These are phyloP conservation scores for Pelargonium citronellum DNA, from an alignment of 441 rosid species.

Conservation along the genomic window DNA sequence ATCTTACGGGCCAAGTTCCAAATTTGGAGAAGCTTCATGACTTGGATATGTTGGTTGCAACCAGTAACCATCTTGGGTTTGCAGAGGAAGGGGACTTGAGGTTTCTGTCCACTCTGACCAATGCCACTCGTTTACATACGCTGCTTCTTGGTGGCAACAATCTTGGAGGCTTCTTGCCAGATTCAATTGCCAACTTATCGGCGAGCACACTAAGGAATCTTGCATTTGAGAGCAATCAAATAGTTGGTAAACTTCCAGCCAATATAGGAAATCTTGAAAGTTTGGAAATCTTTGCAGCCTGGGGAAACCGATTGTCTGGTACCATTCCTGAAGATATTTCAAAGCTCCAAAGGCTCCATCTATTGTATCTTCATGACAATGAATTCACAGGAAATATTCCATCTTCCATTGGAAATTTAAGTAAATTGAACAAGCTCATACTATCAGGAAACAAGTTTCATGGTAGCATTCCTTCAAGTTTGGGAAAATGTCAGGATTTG, in stretches of 20 bases:
- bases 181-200: slow-evolving; percentile 19
- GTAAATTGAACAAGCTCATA: not conserved
- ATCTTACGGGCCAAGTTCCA: slow-evolving; percentile 14
- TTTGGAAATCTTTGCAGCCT: not conserved
- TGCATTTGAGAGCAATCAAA: not conserved
- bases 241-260: slow-evolving; percentile 14
- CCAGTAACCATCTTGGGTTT: slow-evolving; percentile 16
- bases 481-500: slow-evolving; percentile 16
- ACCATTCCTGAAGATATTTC: slow-evolving; percentile 3
- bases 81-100: slow-evolving; percentile 13
- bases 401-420: slow-evolving; percentile 17
- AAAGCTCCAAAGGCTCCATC: not conserved
- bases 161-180: slow-evolving; percentile 23
- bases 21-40: not conserved
- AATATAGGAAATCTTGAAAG: slow-evolving; percentile 9
- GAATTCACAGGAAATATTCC: slow-evolving; percentile 18
- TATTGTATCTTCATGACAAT: not conserved
- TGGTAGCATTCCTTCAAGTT: slow-evolving; percentile 18
- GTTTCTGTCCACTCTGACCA: slow-evolving; percentile 23
- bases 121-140: not conserved
- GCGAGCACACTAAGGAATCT: not conserved
- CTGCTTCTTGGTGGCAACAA: not conserved
- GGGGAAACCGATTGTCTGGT: slow-evolving; percentile 11
- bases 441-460: slow-evolving; percentile 7
- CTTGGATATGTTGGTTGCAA: not conserved